A percentile compares a stretch with the other conserved stretches of the same genome.
phyloP scores from a whole-genome alignment of 306 rosid species.

The Begonia fuchsioides region DNA sequence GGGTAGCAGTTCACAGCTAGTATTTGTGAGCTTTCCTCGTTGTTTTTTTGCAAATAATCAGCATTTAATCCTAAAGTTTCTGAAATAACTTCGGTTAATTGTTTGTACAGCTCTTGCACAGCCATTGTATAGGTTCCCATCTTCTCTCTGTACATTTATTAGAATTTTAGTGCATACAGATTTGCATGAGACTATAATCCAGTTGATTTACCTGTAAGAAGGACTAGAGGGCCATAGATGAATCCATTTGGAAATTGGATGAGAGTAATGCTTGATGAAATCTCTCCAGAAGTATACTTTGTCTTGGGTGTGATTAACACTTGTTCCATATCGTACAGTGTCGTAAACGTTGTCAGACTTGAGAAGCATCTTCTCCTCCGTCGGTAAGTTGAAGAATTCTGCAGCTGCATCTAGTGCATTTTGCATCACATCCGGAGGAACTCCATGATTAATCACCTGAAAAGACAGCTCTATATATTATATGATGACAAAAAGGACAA shows the following conservation, averaged over 20 bases:
- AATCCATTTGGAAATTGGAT: conserved; percentile 40
- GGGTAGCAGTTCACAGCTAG: conserved; percentile 29
- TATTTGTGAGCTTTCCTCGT: conserved; percentile 23
- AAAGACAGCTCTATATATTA: background rate
- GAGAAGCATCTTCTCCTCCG: conserved; percentile 30
- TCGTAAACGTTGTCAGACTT: conserved; percentile 26
- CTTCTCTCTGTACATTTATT: conserved; percentile 18
- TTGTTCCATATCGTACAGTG: conserved; percentile 44
- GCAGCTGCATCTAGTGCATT: conserved; percentile 20
- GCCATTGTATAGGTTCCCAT: conserved; percentile 36
- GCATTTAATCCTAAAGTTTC: conserved; percentile 31
- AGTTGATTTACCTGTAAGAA: conserved; percentile 24
- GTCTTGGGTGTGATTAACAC: conserved; percentile 29
- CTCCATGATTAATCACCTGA: conserved; percentile 40
- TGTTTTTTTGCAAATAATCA: conserved; percentile 20
- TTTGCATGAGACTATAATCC: background rate
- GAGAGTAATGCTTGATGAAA: conserved; percentile 42
- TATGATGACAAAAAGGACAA: too few species aligned
- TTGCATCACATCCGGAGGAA: conserved; percentile 12
- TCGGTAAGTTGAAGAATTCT: conserved; percentile 36
- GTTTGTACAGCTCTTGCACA: conserved; percentile 19
- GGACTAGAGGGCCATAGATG: conserved; percentile 48
- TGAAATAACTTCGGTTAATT: conserved; percentile 16
- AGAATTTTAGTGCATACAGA: too few species aligned
- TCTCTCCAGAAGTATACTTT: conserved; percentile 39